Evolutionary conservation across 116 monocot genomes (phyloP).

Genomic region (Trichopus zeylanicus): DNA sequence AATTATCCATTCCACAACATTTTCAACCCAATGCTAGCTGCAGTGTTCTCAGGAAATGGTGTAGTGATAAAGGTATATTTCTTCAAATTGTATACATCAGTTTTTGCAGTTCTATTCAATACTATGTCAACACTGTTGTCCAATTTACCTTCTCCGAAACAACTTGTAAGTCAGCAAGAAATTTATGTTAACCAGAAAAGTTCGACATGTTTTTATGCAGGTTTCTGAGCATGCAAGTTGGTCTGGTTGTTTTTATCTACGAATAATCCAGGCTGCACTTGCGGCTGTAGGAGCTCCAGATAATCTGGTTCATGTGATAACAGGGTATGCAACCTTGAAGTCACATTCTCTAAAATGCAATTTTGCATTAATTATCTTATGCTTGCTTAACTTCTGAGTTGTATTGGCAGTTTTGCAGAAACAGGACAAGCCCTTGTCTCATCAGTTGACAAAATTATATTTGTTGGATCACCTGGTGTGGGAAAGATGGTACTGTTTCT

Average conservation of each 20-base stretch:
- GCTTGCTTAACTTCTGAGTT: background rate
- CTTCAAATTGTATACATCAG: background rate
- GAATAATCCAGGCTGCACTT: slow-evolving; percentile 95
- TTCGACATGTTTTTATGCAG: slow-evolving; percentile 19
- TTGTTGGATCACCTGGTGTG: slow-evolving; percentile 99
- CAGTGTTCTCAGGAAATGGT: slow-evolving; percentile 94
- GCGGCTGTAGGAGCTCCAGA: slow-evolving; percentile 92
- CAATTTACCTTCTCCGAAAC: background rate
- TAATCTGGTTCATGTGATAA: slow-evolving; percentile 94
- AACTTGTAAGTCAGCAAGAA: background rate
- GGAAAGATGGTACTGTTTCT: slow-evolving; percentile 72
- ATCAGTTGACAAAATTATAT: slow-evolving; percentile 97
- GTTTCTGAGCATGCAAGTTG: slow-evolving; percentile 99
- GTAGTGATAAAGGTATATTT: slow-evolving; percentile 80
- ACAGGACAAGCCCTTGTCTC: slow-evolving; percentile 98
- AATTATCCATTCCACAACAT: slow-evolving; percentile 99
- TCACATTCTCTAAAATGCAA: background rate
- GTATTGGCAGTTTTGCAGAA: slow-evolving; percentile 73
- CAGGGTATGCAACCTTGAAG: slow-evolving; percentile 47
- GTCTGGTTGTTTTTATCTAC: slow-evolving; percentile 93
- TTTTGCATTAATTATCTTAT: background rate
- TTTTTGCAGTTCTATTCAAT: background rate
- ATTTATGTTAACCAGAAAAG: background rate
- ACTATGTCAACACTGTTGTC: background rate
- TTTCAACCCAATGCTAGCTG: slow-evolving; percentile 94